These are phyloP conservation scores for Wickerhamomyces subpelliculosus DNA, from an alignment of 805 yeast species.

Conservation along the genomic window DNA sequence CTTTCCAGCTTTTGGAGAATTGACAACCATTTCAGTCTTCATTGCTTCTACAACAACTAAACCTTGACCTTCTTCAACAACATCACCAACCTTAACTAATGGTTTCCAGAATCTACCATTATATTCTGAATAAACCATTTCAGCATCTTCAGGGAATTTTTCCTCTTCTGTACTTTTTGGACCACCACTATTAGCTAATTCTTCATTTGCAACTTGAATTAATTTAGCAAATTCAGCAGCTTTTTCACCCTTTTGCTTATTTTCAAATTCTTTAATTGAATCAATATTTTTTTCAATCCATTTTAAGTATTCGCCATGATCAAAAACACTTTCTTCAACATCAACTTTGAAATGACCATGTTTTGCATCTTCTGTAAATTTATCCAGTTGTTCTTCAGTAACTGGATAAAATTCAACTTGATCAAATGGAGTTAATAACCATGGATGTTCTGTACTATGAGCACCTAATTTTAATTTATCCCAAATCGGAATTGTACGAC, in stretches of 20 bases:
- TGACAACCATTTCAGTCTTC: constrained; percentile 96
- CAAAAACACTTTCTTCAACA: constrained; percentile 71
- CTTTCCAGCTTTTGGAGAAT: constrained; percentile 63
- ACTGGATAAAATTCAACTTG: constrained; percentile 94
- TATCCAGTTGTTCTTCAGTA: constrained; percentile 73
- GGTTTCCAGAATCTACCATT: constrained; percentile 98
- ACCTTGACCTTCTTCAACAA: constrained; percentile 67
- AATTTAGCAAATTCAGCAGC: constrained; percentile 79
- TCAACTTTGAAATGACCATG: constrained; percentile 78
- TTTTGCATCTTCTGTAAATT: constrained; percentile 60
- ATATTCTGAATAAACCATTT: constrained; percentile 83
- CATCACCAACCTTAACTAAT: constrained; percentile 70
- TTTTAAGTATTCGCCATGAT: constrained; percentile 66
- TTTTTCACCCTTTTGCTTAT: constrained; percentile 70
- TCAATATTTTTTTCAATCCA: constrained; percentile 73
- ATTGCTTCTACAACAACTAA: constrained; percentile 91
- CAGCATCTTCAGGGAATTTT: constrained; percentile 70
- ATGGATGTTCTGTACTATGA: constrained; percentile 62
- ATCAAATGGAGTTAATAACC: constrained; percentile 90
- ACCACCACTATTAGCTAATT: constrained; percentile 51
- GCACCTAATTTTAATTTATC: constrained; percentile 79
- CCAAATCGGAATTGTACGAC: constrained; percentile 97
- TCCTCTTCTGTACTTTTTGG: constrained; percentile 41
- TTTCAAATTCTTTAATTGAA: constrained; percentile 64
- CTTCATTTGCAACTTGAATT: constrained; percentile 76